Evolutionary conservation across 2,329 filamentous ascomycete genomes (phyloP).

Genomic region (Alternaria tenuissima): DNA sequence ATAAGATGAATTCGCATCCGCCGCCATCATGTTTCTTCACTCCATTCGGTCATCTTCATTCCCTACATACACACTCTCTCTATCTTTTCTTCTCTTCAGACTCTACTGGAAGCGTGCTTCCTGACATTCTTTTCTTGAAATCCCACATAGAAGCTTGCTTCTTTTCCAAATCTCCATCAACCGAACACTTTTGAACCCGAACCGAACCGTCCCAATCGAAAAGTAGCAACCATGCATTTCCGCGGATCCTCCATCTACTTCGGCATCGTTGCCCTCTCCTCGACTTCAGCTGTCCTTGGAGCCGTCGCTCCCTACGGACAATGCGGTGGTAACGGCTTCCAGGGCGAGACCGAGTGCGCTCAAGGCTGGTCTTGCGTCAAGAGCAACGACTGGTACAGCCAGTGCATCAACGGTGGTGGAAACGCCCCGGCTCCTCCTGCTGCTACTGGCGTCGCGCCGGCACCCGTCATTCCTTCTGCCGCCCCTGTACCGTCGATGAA

Average conservation of each 20-base stretch:
- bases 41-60: conserved; percentile 16
- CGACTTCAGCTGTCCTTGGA: conserved; percentile 40
- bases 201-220: not conserved
- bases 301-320: conserved; percentile 51
- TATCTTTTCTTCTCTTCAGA: conserved; percentile 11
- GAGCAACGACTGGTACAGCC: conserved; percentile 57
- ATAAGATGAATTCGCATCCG: conserved; percentile 9
- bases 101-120: conserved; percentile 32
- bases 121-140: conserved; percentile 30
- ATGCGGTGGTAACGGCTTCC: conserved; percentile 55
- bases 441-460: conserved; percentile 1
- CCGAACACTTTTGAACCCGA: conserved; percentile 1
- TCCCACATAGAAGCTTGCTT: conserved; percentile 25
- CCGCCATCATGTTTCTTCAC: not conserved
- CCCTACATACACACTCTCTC: conserved; percentile 12
- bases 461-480: conserved; percentile 11
- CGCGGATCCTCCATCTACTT: conserved; percentile 34
- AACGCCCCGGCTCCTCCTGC: conserved; percentile 8
- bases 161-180: not conserved
- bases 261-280: conserved; percentile 37
- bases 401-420: conserved; percentile 46
- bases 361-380: conserved; percentile 52
- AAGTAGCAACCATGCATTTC: conserved; percentile 30
- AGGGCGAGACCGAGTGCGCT: conserved; percentile 52
- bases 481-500: conserved; percentile 17